phyloP scores from a whole-genome alignment of 2,329 filamentous ascomycete species.

The Beauveria sp. region DNA sequence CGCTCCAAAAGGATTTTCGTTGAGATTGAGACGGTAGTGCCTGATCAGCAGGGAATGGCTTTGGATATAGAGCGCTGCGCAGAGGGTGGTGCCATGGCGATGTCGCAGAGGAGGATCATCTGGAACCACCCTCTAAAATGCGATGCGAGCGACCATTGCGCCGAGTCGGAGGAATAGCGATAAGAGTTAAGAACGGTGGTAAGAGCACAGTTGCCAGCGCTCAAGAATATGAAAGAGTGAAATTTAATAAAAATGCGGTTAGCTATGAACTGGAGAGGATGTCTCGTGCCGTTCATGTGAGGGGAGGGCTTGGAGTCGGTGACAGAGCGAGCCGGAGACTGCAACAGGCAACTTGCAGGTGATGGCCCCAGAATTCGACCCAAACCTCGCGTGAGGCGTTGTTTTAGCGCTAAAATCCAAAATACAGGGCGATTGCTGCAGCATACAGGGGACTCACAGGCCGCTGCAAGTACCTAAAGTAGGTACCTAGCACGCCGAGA shows the following conservation, averaged over 20 bases:
- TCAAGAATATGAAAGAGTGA: neutral
- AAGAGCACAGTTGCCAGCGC: neutral
- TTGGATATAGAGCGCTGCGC: neutral
- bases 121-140: constrained; percentile 47
- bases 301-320: neutral
- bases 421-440: neutral
- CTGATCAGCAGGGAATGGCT: neutral
- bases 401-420: neutral
- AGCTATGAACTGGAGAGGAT: neutral
- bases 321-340: neutral
- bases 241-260: neutral
- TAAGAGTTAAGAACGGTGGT: neutral
- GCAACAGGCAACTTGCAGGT: neutral
- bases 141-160: constrained; percentile 33
- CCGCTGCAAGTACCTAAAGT: neutral
- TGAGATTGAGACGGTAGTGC: neutral
- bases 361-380: neutral
- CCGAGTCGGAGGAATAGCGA: neutral
- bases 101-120: constrained; percentile 24
- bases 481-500: neutral
- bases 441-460: neutral
- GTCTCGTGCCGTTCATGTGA: constrained; percentile 6
- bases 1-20: neutral
- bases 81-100: constrained; percentile 51
- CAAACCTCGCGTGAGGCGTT: neutral